A percentile compares a stretch with the other conserved stretches of the same genome.
Conservation (phyloP, 495 filamentous ascomycete species). For the Trichoderma reesei region DNA sequence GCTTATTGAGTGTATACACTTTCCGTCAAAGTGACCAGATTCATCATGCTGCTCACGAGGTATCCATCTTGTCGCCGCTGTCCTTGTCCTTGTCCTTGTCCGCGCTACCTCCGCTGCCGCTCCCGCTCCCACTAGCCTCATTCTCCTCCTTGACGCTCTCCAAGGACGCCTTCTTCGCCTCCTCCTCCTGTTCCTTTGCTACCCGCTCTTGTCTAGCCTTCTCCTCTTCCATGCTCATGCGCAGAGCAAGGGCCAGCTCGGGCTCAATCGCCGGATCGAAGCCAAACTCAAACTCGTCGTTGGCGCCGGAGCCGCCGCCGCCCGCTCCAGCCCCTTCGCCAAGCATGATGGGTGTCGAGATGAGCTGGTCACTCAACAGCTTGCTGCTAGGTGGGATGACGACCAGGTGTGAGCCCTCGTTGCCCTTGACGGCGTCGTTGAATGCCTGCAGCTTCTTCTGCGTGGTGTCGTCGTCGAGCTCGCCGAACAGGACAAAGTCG, state of each 20-base stretch:
- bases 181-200: conserved; percentile 63
- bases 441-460: conserved; percentile 83
- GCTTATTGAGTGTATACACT: conserved; percentile 1
- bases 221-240: conserved; percentile 95
- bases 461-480: conserved; percentile 79
- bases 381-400: conserved; percentile 86
- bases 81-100: conserved; percentile 43
- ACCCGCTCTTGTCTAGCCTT: conserved; percentile 83
- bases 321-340: conserved; percentile 52
- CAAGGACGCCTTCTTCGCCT: conserved; percentile 56
- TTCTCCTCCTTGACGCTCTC: conserved; percentile 81
- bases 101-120: conserved; percentile 39
- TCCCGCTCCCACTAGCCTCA: conserved; percentile 51
- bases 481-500: conserved; percentile 90
- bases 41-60: conserved; percentile 32
- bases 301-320: conserved; percentile 36
- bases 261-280: conserved; percentile 78
- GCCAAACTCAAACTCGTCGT: conserved; percentile 60
- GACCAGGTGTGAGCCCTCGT: conserved; percentile 81
- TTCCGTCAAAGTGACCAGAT: neutral
- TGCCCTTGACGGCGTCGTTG: conserved; percentile 80
- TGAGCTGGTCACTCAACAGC: conserved; percentile 83
- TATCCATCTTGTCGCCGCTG: conserved; percentile 83
- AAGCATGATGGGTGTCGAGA: conserved; percentile 80
- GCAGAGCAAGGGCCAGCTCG: conserved; percentile 86